phyloP scores from a whole-genome alignment of 2,329 filamentous ascomycete genomes.

The Penicillium oxalicum region DNA sequence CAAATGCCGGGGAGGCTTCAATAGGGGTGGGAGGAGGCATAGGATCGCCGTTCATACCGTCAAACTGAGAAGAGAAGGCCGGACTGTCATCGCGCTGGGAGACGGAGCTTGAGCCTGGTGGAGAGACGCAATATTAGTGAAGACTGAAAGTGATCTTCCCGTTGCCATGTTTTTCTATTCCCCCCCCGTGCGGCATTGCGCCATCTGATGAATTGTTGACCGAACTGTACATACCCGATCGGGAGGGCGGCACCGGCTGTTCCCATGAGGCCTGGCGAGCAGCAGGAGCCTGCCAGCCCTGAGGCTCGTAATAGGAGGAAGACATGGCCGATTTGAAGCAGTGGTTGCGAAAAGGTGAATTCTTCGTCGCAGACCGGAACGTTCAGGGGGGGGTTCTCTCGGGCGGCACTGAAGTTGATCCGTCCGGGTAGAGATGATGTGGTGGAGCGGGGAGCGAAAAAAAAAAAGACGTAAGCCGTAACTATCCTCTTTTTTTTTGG shows the following conservation, averaged over 20 bases:
- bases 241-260: constrained; percentile 64
- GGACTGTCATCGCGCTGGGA: constrained; percentile 66
- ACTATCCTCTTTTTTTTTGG: not conserved
- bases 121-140: not conserved
- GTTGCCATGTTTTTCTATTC: constrained; percentile 6
- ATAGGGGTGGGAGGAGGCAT: not conserved
- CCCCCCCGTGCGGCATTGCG: not conserved
- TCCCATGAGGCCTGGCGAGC: constrained; percentile 65
- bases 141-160: not conserved
- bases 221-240: constrained; percentile 54
- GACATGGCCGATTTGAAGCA: constrained; percentile 39
- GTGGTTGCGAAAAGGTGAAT: constrained; percentile 2
- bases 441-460: constrained; percentile 2
- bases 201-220: not conserved
- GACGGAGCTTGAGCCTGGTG: constrained; percentile 65
- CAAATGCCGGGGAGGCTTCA: not conserved
- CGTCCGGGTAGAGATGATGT: constrained; percentile 25
- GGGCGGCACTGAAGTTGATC: constrained; percentile 19
- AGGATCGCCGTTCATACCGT: constrained; percentile 58
- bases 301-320: constrained; percentile 67
- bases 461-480: constrained; percentile 18
- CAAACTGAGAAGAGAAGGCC: constrained; percentile 82
- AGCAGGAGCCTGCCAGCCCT: constrained; percentile 54
- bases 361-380: constrained; percentile 14
- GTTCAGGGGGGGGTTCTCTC: constrained; percentile 17